These are phyloP conservation scores for Phytophthora citricola DNA, from an alignment of 352 stramenopile genomes.

Conservation along the genomic window DNA sequence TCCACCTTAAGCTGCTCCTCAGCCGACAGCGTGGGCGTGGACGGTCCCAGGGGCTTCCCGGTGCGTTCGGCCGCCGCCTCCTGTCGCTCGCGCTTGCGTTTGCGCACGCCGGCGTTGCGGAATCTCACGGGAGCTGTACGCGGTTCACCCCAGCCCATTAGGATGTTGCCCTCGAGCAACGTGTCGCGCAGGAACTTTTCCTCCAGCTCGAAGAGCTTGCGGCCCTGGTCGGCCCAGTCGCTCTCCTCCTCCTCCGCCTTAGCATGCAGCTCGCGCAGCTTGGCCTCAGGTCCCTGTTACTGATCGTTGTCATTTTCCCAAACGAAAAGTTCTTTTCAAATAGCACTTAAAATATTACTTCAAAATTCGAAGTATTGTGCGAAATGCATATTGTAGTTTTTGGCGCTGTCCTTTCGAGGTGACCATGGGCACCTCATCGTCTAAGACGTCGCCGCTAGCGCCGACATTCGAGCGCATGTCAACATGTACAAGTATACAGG, in stretches of 20 bases:
- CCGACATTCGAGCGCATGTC: conserved; percentile 61
- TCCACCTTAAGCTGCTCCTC: conserved; percentile 75
- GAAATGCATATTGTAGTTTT: no score
- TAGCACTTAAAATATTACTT: no score
- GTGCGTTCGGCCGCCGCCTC: conserved; percentile 32
- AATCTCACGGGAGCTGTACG: conserved; percentile 70
- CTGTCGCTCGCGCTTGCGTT: conserved; percentile 66
- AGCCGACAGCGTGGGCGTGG: conserved; percentile 29
- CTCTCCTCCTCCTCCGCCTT: conserved; percentile 54
- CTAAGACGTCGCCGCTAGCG: conserved; percentile 46
- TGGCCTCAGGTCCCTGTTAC: conserved; percentile 60
- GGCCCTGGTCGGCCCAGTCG: conserved; percentile 68
- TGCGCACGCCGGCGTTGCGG: conserved; percentile 70
- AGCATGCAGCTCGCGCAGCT: conserved; percentile 48
- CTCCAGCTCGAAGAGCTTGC: conserved; percentile 81
- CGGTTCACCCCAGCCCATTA: conserved; percentile 74
- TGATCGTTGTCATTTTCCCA: neutral
- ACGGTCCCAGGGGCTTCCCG: conserved; percentile 6
- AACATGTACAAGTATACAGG: conserved; percentile 41
- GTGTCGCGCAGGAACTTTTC: conserved; percentile 76
- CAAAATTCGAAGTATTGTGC: no score
- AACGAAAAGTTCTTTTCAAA: neutral
- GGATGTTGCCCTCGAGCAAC: conserved; percentile 74
- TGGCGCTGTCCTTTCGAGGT: neutral
- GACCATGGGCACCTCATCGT: conserved; percentile 58